These are phyloP conservation scores for Pleurostoma richardsiae DNA, from an alignment of 2,329 filamentous ascomycete genomes.

Conservation along the genomic window DNA sequence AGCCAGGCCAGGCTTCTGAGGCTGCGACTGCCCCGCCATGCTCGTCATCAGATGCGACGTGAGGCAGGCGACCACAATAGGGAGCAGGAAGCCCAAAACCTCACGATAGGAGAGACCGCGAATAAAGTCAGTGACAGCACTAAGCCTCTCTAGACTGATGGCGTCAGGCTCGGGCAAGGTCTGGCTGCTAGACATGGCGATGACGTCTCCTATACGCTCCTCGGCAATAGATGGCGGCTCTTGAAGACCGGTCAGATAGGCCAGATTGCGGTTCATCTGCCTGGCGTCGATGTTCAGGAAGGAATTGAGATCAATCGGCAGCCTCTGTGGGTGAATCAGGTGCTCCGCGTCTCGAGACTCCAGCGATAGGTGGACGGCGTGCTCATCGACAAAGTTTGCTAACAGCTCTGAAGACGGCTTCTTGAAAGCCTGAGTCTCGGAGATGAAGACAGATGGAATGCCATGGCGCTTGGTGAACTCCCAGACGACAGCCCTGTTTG, in stretches of 20 bases:
- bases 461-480: constrained; percentile 40
- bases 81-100: not conserved
- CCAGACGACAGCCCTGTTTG: constrained; percentile 35
- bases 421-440: constrained; percentile 33
- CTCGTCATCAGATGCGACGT: not conserved
- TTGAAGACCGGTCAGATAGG: constrained; percentile 37
- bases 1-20: not conserved
- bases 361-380: constrained; percentile 41
- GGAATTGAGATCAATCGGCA: constrained; percentile 42
- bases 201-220: constrained; percentile 4
- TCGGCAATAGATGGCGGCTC: constrained; percentile 9
- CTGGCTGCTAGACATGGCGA: not conserved
- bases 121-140: not conserved
- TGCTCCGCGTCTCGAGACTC: constrained; percentile 32
- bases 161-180: not conserved
- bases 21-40: not conserved
- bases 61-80: not conserved
- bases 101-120: not conserved
- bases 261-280: constrained; percentile 48
- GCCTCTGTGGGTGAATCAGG: constrained; percentile 28
- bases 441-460: constrained; percentile 43
- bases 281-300: constrained; percentile 46
- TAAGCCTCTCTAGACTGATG: not conserved
- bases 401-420: constrained; percentile 24
- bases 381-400: constrained; percentile 29